Conservation (phyloP, 345 rosid species). For the Anacardium occidentale region DNA sequence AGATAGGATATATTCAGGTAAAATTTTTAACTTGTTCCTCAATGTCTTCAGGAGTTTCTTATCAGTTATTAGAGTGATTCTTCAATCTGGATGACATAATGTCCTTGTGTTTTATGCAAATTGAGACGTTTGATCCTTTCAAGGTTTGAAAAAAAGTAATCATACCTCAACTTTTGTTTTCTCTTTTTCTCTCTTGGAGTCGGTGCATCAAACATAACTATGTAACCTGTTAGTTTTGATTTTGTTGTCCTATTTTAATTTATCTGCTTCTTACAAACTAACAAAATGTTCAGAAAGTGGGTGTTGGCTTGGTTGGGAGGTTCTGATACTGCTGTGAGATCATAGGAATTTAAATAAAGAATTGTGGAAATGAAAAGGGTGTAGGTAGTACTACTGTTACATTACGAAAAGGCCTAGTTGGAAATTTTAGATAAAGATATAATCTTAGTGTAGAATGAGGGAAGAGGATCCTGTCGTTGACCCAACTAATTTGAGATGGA, state of each 20-base stretch:
- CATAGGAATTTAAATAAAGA: neutral
- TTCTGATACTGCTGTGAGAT: neutral
- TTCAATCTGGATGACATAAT: neutral
- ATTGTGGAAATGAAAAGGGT: neutral
- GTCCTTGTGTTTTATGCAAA: constrained; percentile 8
- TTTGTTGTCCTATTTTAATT: neutral
- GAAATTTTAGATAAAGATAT: no score
- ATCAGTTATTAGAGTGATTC: neutral
- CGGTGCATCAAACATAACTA: neutral
- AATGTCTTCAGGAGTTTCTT: neutral
- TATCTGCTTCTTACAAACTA: neutral
- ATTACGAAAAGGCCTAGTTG: no score
- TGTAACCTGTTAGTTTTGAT: no score
- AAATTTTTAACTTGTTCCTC: constrained; percentile 12
- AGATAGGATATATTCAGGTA: constrained; percentile 80
- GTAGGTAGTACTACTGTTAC: neutral
- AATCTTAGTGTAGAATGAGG: no score
- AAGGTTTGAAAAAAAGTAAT: constrained; percentile 1
- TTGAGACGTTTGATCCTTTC: neutral
- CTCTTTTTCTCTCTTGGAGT: neutral
- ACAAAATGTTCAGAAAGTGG: neutral
- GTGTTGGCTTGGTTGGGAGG: neutral
- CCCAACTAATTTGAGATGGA: no score
- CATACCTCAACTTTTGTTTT: neutral
- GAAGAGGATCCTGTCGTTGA: no score